A percentile compares a stretch with the other conserved stretches of the same genome.
Evolutionary conservation across 1,139 yeast species (phyloP).

Genomic region (Taiozyma onychis): DNA sequence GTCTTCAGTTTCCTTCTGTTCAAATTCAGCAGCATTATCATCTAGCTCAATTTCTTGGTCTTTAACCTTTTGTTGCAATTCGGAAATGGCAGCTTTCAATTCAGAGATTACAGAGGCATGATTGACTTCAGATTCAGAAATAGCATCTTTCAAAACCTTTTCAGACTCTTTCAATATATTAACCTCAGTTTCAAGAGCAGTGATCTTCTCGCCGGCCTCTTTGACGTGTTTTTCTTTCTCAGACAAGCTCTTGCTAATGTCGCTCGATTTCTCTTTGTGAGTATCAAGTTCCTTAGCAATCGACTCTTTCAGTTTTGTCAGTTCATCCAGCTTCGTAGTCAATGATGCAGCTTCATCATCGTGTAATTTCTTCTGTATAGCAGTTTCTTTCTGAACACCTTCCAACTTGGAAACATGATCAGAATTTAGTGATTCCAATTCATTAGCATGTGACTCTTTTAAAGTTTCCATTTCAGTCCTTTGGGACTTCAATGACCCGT

Average conservation of each 20-base stretch:
- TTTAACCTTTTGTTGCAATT: not conserved
- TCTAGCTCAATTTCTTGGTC: slow-evolving; percentile 19
- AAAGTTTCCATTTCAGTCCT: slow-evolving; percentile 1
- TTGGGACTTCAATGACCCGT: slow-evolving; percentile 4
- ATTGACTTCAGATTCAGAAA: slow-evolving; percentile 1
- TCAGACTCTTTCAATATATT: not conserved
- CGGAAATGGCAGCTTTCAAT: not conserved
- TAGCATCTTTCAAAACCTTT: slow-evolving; percentile 1
- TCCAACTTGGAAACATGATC: not conserved
- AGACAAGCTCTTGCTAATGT: not conserved
- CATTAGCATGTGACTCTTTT: not conserved
- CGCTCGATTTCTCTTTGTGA: not conserved
- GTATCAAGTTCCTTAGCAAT: not conserved
- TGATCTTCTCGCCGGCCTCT: not conserved
- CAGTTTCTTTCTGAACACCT: not conserved
- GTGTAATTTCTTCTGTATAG: not conserved
- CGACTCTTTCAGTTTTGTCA: not conserved
- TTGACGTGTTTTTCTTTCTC: not conserved
- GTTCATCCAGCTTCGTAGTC: not conserved
- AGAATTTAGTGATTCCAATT: not conserved
- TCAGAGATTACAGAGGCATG: slow-evolving; percentile 1
- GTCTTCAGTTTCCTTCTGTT: slow-evolving; percentile 14
- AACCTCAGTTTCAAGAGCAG: not conserved
- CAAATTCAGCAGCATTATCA: slow-evolving; percentile 18
- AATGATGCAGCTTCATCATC: not conserved